Evolutionary conservation across 805 yeast species (phyloP).

Genomic region (Isabelozyma pseudorhagii): DNA sequence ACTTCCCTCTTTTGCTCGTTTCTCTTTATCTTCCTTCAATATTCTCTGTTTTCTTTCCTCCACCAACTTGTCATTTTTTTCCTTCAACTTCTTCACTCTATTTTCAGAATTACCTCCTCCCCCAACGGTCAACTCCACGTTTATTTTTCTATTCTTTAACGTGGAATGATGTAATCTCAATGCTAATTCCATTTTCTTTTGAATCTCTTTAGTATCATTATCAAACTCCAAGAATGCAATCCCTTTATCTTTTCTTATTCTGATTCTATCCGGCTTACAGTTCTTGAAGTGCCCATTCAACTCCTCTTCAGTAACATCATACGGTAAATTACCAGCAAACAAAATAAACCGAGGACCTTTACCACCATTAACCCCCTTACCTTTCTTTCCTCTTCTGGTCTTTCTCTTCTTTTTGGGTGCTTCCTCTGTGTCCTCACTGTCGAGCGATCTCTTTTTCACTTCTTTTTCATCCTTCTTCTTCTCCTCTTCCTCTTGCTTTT

Average conservation of each 20-base stretch:
- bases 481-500: constrained; percentile 21
- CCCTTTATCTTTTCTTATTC: constrained; percentile 82
- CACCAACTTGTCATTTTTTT: constrained; percentile 72
- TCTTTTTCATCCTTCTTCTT: constrained; percentile 21
- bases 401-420: constrained; percentile 62
- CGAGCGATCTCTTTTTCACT: constrained; percentile 11
- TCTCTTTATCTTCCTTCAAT: constrained; percentile 42
- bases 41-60: constrained; percentile 66
- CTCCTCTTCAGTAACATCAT: constrained; percentile 59
- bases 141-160: constrained; percentile 72
- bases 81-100: constrained; percentile 64
- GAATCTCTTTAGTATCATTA: constrained; percentile 56
- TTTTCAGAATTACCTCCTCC: constrained; percentile 90
- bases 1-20: constrained; percentile 17
- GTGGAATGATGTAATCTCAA: constrained; percentile 76
- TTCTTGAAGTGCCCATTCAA: constrained; percentile 70
- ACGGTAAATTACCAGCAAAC: constrained; percentile 90
- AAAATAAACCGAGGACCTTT: constrained; percentile 69
- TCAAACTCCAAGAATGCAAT: constrained; percentile 89
- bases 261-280: constrained; percentile 67
- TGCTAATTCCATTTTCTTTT: constrained; percentile 79
- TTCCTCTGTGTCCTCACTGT: constrained; percentile 16
- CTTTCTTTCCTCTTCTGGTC: constrained; percentile 76
- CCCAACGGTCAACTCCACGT: constrained; percentile 95
- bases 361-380: constrained; percentile 49